Percentiles rank a stretch among this genome's conserved stretches.
Evolutionary conservation across 2,329 filamentous ascomycete genomes (phyloP).

Genomic region (Diaporthe nobilis): DNA sequence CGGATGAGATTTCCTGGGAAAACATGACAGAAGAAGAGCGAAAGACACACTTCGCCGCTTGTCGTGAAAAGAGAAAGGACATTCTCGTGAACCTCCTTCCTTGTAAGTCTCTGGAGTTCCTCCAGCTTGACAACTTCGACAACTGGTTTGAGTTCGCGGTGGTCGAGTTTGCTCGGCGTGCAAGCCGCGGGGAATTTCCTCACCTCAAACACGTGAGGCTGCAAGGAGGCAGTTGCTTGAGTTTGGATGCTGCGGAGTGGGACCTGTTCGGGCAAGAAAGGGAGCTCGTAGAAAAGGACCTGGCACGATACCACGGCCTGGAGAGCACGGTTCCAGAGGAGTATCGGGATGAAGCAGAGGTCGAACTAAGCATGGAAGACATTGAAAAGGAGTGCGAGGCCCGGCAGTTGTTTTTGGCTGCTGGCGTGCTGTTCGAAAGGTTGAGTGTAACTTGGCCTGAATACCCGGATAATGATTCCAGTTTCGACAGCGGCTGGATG

Average conservation of each 20-base stretch:
- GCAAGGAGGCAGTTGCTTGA: too few species aligned
- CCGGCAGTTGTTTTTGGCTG: background rate
- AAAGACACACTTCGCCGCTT: rapidly evolving
- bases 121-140: background rate
- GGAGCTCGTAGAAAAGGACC: too few species aligned
- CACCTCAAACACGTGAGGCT: slow-evolving; percentile 4
- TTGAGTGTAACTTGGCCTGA: background rate
- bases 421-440: background rate
- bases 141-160: background rate
- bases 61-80: background rate
- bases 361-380: too few species aligned
- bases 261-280: too few species aligned
- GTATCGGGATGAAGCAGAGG: background rate
- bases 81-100: background rate
- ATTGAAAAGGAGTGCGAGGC: background rate
- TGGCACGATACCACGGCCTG: background rate
- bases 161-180: background rate
- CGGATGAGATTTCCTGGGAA: too few species aligned
- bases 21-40: background rate
- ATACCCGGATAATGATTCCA: background rate
- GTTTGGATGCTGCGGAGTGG: too few species aligned
- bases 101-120: background rate
- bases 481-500: too few species aligned
- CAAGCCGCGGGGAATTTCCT: background rate
- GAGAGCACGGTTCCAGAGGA: background rate